phyloP scores from a whole-genome alignment of 2,329 filamentous ascomycete species.

The Blumeria hordei region DNA sequence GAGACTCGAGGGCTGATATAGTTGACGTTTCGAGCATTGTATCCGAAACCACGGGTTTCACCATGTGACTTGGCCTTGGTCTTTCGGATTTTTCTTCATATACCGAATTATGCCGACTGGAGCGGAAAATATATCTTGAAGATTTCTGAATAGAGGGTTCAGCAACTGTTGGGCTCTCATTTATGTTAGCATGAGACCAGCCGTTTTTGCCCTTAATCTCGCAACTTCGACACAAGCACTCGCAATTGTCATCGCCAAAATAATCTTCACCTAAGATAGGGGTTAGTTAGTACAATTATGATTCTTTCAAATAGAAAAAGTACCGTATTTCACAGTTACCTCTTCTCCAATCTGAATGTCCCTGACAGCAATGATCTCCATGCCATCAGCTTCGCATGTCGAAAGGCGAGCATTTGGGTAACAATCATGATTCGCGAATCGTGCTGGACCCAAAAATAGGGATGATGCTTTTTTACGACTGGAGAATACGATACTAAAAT shows the following conservation, averaged over 20 bases:
- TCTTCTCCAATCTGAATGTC: slow-evolving; percentile 76
- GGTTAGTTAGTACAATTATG: too few species aligned
- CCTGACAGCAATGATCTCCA: slow-evolving; percentile 67
- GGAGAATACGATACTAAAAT: slow-evolving; percentile 93
- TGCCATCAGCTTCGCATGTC: slow-evolving; percentile 62
- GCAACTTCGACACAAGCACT: slow-evolving; percentile 78
- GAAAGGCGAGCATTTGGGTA: slow-evolving; percentile 72
- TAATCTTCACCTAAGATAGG: slow-evolving; percentile 44
- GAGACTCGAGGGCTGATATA: too few species aligned
- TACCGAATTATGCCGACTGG: too few species aligned
- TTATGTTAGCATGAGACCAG: slow-evolving; percentile 37
- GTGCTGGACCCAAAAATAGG: slow-evolving; percentile 79
- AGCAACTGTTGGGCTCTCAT: slow-evolving; percentile 8
- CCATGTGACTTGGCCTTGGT: neutral
- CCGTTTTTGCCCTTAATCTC: slow-evolving; percentile 56
- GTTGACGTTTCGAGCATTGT: too few species aligned
- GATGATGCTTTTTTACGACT: slow-evolving; percentile 77
- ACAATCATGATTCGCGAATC: slow-evolving; percentile 96
- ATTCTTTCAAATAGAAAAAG: neutral
- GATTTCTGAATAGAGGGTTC: neutral
- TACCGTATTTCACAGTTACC: slow-evolving; percentile 76
- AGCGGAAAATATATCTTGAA: neutral
- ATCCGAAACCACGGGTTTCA: neutral
- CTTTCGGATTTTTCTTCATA: too few species aligned
- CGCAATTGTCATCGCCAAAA: slow-evolving; percentile 84